Evolutionary conservation across 805 yeast genomes (phyloP).

Genomic region (Candida silvicultrix): DNA sequence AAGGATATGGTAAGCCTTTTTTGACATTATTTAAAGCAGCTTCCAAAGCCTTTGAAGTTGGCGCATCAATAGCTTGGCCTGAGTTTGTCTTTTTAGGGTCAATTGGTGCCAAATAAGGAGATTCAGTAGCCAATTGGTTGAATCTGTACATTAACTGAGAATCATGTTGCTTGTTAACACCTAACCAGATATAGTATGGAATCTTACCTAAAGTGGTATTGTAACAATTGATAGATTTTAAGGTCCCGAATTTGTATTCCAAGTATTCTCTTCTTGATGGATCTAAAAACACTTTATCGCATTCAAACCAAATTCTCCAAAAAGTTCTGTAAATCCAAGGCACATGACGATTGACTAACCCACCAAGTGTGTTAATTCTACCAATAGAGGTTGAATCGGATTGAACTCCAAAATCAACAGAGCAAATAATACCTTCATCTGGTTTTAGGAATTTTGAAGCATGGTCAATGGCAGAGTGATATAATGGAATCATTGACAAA

Average conservation of each 20-base stretch:
- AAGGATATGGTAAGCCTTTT: conserved; percentile 71
- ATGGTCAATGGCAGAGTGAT: conserved; percentile 72
- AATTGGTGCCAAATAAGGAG: conserved; percentile 70
- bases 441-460: conserved; percentile 46
- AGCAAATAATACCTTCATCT: conserved; percentile 54
- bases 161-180: conserved; percentile 54
- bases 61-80: conserved; percentile 19
- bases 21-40: conserved; percentile 60
- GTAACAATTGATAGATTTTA: conserved; percentile 64
- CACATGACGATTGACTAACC: conserved; percentile 60
- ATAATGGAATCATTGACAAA: conserved; percentile 79
- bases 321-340: conserved; percentile 76
- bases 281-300: conserved; percentile 73
- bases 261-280: conserved; percentile 77
- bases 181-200: conserved; percentile 82
- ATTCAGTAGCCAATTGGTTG: conserved; percentile 72
- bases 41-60: conserved; percentile 66
- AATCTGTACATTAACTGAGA: conserved; percentile 45
- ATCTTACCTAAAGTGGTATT: conserved; percentile 64
- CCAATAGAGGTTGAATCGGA: conserved; percentile 57
- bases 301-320: conserved; percentile 87
- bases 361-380: conserved; percentile 70
- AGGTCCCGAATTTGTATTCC: conserved; percentile 77
- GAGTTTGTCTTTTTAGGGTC: conserved; percentile 16
- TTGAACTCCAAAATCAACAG: conserved; percentile 80